A percentile compares a stretch with the other conserved stretches of the same genome.
Conservation (phyloP, 1,284 basidiomycete genomes). For the Rhodotorula sp. region DNA sequence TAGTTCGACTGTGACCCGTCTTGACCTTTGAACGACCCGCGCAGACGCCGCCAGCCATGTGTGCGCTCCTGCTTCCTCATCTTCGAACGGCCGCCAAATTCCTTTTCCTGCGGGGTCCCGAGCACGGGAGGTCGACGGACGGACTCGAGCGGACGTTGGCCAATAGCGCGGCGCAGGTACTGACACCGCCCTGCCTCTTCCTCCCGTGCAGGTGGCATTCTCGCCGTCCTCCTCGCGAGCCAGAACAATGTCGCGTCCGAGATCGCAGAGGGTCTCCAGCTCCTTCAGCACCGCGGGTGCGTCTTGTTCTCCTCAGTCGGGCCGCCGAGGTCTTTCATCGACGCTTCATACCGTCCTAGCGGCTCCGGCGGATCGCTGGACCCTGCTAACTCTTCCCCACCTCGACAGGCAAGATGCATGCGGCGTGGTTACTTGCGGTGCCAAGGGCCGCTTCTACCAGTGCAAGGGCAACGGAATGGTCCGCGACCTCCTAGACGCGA, state of each 20-base stretch:
- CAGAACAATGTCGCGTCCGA: conserved; percentile 41
- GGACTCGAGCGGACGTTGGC: too few species aligned
- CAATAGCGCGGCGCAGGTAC: too few species aligned
- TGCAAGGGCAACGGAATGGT: conserved; percentile 99
- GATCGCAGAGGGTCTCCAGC: conserved; percentile 73
- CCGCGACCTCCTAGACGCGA: conserved; percentile 89
- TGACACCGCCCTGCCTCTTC: background rate
- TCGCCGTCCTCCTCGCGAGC: conserved; percentile 42
- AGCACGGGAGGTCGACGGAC: background rate
- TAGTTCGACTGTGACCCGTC: too few species aligned
- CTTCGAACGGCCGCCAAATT: conserved; percentile 5
- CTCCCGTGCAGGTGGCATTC: conserved; percentile 39
- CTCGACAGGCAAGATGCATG: conserved; percentile 87
- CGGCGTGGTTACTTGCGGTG: conserved; percentile 94
- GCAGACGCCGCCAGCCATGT: background rate
- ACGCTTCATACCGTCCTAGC: rapidly evolving
- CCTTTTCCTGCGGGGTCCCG: background rate
- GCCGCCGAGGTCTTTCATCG: background rate
- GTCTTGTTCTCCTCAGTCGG: background rate
- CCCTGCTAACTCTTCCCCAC: background rate
- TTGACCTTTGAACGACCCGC: background rate
- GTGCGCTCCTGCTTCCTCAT: conserved; percentile 3
- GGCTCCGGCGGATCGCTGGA: background rate
- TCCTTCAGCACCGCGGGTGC: conserved; percentile 75
- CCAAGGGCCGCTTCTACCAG: conserved; percentile 93